Evolutionary conservation across 2,329 filamentous ascomycete species (phyloP).

Genomic region (Pseudogymnoascus sp.): DNA sequence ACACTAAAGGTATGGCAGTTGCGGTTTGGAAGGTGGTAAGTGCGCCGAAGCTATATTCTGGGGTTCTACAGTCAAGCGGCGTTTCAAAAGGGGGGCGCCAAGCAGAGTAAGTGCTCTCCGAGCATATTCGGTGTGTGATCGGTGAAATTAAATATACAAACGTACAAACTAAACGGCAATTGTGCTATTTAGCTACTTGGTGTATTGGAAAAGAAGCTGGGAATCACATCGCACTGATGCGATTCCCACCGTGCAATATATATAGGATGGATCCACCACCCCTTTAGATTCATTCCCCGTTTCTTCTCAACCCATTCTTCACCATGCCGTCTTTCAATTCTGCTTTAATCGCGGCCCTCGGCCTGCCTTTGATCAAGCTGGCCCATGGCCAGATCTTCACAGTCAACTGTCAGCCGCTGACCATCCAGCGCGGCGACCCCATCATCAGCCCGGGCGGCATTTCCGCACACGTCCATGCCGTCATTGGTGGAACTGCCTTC

Average conservation of each 20-base stretch:
- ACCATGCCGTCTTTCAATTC: neutral
- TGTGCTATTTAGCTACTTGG: neutral
- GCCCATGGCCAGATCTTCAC: slow-evolving; percentile 14
- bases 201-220: neutral
- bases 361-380: neutral
- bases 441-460: slow-evolving; percentile 20
- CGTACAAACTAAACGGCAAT: neutral
- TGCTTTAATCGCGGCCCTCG: neutral
- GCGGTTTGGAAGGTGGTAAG: neutral
- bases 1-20: neutral
- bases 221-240: neutral
- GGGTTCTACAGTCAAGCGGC: neutral
- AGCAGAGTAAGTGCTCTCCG: neutral
- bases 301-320: neutral
- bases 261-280: neutral
- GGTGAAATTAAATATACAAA: neutral
- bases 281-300: neutral
- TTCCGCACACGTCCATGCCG: slow-evolving; percentile 22
- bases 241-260: neutral
- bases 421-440: slow-evolving; percentile 18
- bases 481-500: slow-evolving; percentile 24
- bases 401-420: slow-evolving; percentile 15
- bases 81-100: neutral
- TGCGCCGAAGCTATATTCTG: neutral
- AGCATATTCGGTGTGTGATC: neutral